Base-by-base conservation (phyloP, 352 stramenopile genomes). In the Elongisporangium anandrum region DNA sequence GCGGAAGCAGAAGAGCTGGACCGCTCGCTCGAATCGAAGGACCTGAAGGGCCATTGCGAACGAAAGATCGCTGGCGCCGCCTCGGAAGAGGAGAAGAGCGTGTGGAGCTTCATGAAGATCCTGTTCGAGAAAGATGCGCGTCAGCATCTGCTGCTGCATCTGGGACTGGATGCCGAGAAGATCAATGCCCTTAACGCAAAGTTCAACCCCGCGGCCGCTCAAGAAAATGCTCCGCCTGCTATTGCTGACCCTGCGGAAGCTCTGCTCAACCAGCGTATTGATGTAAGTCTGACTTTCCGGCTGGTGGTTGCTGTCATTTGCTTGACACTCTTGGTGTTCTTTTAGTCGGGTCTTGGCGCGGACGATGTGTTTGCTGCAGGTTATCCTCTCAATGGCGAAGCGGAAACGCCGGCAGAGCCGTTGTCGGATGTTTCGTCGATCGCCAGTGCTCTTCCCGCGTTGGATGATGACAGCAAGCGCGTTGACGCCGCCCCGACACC, bases 41-140 rank as follows among this genome's bases (percentile, higher is more conserved):
- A 98, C 66, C 96, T 97, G 57, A 95, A 91, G 69, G 85, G 82
- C 19, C 95, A 98, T 66, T 99, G 96, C 70, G 77, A 97, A 56
- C 68, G 80, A 45, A 98, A 98, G 67, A 85, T 92, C 50, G 71
- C 70, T 17, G 69, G 65, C 3, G 88, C 89, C 0, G 55, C 63
- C 24, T 81, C 66, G 9, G 68, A 85, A 20, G 68, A 89, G 23
- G 87, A 96, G 63, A 72, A 80, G 23, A 94, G 86, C 52, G 73
- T 94, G 23, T 97, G 89, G 89, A 92, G 74, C 58, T 96, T 97
- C 58, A 97, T 97, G 89, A 96, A 97, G 73, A 94, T 97, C 54
- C 61, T 97, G 3, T 99, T 99, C 70, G 92, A 97, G 60, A 90
- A 93, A 51, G 97, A 99, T 73, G 94, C 96, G 4, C 81, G 95